These are phyloP conservation scores for Pseudogymnoascus sp. DNA, from an alignment of 2,329 filamentous ascomycete species.

Conservation along the genomic window DNA sequence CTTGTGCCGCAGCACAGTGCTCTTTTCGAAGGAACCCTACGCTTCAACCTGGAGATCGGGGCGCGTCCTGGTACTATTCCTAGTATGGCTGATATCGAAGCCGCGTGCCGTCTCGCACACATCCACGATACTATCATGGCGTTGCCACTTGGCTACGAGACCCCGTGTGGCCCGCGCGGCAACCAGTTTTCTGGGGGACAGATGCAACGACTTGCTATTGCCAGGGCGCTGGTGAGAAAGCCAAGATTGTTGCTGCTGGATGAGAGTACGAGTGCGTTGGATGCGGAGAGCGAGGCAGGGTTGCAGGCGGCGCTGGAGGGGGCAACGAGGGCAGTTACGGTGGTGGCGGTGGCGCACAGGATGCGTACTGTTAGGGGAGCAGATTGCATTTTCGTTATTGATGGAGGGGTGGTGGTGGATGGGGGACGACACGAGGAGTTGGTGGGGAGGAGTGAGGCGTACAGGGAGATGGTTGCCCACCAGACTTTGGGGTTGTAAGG, in stretches of 20 bases:
- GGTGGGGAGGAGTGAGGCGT: constrained; percentile 41
- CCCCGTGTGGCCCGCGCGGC: constrained; percentile 62
- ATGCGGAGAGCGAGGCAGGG: constrained; percentile 55
- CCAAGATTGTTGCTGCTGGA: constrained; percentile 71
- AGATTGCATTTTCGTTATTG: constrained; percentile 49
- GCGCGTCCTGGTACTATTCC: constrained; percentile 45
- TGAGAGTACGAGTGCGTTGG: constrained; percentile 72
- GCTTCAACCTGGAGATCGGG: constrained; percentile 49
- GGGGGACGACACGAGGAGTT: constrained; percentile 46
- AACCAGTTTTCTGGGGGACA: constrained; percentile 71
- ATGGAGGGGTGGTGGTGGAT: constrained; percentile 45
- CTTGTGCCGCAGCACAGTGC: constrained; percentile 50
- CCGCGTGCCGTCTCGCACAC: constrained; percentile 58
- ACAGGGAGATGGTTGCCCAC: constrained; percentile 27
- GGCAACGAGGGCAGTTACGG: constrained; percentile 43
- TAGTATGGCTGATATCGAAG: constrained; percentile 52
- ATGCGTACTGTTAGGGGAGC: constrained; percentile 48
- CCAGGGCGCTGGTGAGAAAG: constrained; percentile 62
- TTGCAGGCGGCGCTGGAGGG: constrained; percentile 59
- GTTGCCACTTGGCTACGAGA: constrained; percentile 58
- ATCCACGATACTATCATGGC: constrained; percentile 60
- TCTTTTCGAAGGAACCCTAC: constrained; percentile 47
- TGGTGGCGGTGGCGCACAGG: constrained; percentile 50
- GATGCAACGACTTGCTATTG: constrained; percentile 69
- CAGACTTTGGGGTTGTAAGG: constrained; percentile 15